Percentiles rank a stretch among this genome's conserved stretches.
Conservation (phyloP, 2,329 filamentous ascomycete species). For the Fusarium sp. region DNA sequence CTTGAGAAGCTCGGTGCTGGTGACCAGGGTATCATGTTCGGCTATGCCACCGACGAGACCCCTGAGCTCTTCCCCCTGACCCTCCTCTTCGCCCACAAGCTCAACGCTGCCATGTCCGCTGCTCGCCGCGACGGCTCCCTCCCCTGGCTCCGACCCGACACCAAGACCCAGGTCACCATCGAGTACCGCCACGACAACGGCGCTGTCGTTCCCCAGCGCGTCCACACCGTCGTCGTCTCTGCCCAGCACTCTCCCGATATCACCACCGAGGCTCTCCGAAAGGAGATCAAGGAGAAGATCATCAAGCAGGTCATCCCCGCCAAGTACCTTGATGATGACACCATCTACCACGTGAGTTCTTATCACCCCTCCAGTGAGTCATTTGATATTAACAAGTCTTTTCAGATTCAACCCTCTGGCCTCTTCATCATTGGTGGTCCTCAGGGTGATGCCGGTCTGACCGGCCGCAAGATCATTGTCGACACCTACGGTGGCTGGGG, state of each 20-base stretch:
- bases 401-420: constrained; percentile 91
- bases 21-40: constrained; percentile 99
- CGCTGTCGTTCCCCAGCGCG: constrained; percentile 90
- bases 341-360: constrained; percentile 87
- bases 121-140: constrained; percentile 89
- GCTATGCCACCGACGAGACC: constrained; percentile 99
- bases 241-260: constrained; percentile 93
- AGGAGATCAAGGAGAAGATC: constrained; percentile 97
- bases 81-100: constrained; percentile 93
- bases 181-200: constrained; percentile 98
- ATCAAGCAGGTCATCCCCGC: constrained; percentile 94
- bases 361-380: neutral
- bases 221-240: constrained; percentile 96
- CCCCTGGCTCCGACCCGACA: constrained; percentile 96
- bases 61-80: constrained; percentile 96
- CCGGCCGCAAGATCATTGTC: constrained; percentile 99
- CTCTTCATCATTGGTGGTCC: constrained; percentile 99
- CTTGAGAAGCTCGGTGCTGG: constrained; percentile 98
- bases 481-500: constrained; percentile 99
- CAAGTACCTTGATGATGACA: constrained; percentile 91
- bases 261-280: constrained; percentile 89
- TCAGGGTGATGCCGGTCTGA: constrained; percentile 98
- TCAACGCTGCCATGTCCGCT: constrained; percentile 93
- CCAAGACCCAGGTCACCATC: constrained; percentile 99
- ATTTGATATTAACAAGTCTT: constrained; percentile 16